phyloP scores from a whole-genome alignment of 177 flowering plant species.

The Vitis hybrid region DNA sequence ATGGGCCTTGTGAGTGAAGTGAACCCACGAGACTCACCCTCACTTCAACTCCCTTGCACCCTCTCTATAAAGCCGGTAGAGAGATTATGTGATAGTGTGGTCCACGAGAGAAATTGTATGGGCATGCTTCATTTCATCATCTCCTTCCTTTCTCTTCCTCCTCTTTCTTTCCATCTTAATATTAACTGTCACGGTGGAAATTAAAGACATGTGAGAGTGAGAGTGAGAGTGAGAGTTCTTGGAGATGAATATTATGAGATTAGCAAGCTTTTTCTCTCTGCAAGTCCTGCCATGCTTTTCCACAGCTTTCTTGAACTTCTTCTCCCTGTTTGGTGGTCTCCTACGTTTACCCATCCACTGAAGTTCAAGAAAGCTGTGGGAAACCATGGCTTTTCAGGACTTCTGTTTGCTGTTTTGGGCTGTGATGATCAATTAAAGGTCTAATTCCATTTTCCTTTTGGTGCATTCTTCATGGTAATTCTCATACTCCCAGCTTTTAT shows the following conservation, averaged over 20 bases:
- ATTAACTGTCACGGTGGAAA: background rate
- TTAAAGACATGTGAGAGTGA: background rate
- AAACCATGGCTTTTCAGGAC: slow-evolving; percentile 56
- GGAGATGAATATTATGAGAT: background rate
- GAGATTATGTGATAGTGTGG: slow-evolving; percentile 35
- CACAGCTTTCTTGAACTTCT: slow-evolving; percentile 96
- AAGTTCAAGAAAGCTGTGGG: slow-evolving; percentile 94
- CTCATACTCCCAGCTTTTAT: background rate
- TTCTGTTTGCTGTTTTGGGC: background rate
- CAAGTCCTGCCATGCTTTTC: slow-evolving; percentile 80
- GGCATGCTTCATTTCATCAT: slow-evolving; percentile 17
- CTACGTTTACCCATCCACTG: background rate
- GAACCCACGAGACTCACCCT: slow-evolving; percentile 14
- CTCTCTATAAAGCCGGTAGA: slow-evolving; percentile 38
- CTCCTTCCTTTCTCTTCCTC: slow-evolving; percentile 15
- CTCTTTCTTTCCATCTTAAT: slow-evolving; percentile 12
- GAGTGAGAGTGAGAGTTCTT: slow-evolving; percentile 1
- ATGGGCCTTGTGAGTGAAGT: slow-evolving; percentile 9
- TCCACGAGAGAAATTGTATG: slow-evolving; percentile 28
- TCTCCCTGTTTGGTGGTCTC: slow-evolving; percentile 3
- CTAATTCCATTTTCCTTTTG: too few relatives aligned
- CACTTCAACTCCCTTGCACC: background rate
- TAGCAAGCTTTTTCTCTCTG: background rate
- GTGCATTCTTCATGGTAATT: background rate
- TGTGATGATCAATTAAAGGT: too few relatives aligned